Base-by-base conservation (phyloP, 140 eudicot species). In the Artemisia princeps region DNA sequence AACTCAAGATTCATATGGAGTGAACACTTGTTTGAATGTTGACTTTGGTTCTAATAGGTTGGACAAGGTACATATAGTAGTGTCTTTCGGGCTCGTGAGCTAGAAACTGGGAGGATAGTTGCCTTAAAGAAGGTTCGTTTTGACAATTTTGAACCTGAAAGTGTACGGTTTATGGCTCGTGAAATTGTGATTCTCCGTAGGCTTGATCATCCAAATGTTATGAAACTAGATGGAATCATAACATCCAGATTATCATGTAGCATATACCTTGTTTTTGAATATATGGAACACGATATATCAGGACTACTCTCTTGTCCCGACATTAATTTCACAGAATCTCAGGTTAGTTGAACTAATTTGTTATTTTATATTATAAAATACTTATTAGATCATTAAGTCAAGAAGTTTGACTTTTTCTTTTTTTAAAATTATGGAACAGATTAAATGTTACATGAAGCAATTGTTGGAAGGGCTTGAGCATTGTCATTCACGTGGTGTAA, bases 31-130 rank as follows among this genome's bases (percentile, higher is more conserved):
- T 4, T 60, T 20, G 14, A 17, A 17, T 33, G 19, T 51, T 55
- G 15, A 48, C 11, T 59, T 62, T 62, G 65, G 53, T 75, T 68
- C 44, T 2, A 13, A 62, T 69, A 91, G 97, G 86, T 91, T 73
- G 97, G 96, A 33, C 95, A 83, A 67, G 97, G 96, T 22, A 91
- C 97, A 67, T 91, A 91, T 65, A 91, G 96, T 80, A 87, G 89
- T 33, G 96, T 91, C 26, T 87, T 87, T 66, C 81, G 96, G 20
- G 97, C 92, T 55, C 87, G 96, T 16, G 91, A 91, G 44, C 79
- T 81, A 8, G 91, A 85, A 70, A 87, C 79, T 1, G 95, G 96
- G 28, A 80, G 74, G 78, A 88, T 85, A 55, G 95, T 91, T 14
- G 96, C 97, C 12, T 51, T 91, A 64, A 91, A 91, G 76, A 91